Evolutionary conservation across 2,329 filamentous ascomycete genomes (phyloP).

Genomic region (Colletotrichum acutatum): DNA sequence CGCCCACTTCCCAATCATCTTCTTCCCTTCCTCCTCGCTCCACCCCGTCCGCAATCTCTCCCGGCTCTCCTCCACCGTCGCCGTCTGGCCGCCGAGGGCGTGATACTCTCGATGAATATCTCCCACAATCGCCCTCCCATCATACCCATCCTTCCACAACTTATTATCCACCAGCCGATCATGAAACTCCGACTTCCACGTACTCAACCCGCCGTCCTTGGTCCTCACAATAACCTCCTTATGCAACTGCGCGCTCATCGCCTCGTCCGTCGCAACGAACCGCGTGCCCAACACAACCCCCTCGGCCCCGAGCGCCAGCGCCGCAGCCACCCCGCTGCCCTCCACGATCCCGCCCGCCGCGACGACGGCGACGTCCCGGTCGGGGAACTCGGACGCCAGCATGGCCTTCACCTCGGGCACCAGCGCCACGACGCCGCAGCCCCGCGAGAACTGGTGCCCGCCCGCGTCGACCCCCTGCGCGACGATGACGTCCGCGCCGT

Average conservation of each 20-base stretch:
- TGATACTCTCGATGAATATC: constrained; percentile 53
- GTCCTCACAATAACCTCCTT: constrained; percentile 54
- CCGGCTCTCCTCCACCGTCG: constrained; percentile 51
- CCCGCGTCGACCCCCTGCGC: constrained; percentile 73
- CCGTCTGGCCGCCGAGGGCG: constrained; percentile 28
- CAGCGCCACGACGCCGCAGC: constrained; percentile 65
- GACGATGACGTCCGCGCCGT: constrained; percentile 68
- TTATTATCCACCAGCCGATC: constrained; percentile 51
- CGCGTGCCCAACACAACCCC: constrained; percentile 57
- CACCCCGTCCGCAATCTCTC: constrained; percentile 51
- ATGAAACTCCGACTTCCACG: constrained; percentile 59
- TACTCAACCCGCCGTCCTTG: constrained; percentile 55
- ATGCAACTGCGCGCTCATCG: constrained; percentile 50
- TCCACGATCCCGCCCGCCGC: constrained; percentile 71
- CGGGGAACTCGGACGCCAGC: constrained; percentile 50
- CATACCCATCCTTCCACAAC: constrained; percentile 56
- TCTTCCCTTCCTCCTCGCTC: constrained; percentile 45
- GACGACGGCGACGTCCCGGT: constrained; percentile 53
- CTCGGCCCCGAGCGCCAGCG: constrained; percentile 60
- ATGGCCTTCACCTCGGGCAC: constrained; percentile 67
- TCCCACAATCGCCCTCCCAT: constrained; percentile 54
- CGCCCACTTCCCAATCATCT: constrained; percentile 51
- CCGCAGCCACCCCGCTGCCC: constrained; percentile 64
- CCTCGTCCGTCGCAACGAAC: constrained; percentile 58
- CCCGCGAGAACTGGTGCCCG: constrained; percentile 68